These are phyloP conservation scores for Penicillium sp. DNA, from an alignment of 2,329 filamentous ascomycete species.

Conservation along the genomic window DNA sequence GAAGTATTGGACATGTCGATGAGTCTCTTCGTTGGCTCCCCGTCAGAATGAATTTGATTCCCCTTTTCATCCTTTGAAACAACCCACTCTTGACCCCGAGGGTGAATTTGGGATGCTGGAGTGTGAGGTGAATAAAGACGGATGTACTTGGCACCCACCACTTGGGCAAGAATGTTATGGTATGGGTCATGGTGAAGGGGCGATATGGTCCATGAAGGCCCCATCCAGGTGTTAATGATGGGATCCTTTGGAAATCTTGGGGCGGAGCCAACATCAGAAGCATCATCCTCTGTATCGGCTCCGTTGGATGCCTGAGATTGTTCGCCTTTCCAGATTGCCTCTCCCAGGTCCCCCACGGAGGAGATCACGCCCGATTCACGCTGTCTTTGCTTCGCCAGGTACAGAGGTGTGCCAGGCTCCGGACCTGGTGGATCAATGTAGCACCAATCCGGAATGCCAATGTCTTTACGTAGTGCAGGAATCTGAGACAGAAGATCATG, in stretches of 20 bases:
- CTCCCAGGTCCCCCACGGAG: no score
- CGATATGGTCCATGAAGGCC: slow-evolving; percentile 79
- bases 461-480: slow-evolving; percentile 67
- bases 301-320: neutral
- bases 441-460: slow-evolving; percentile 77
- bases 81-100: slow-evolving; percentile 34
- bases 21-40: slow-evolving; percentile 13
- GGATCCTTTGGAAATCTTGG: slow-evolving; percentile 44
- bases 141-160: slow-evolving; percentile 88
- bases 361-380: slow-evolving; percentile 9
- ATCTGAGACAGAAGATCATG: slow-evolving; percentile 83
- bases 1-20: slow-evolving; percentile 95
- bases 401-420: slow-evolving; percentile 46
- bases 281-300: slow-evolving; percentile 1
- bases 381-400: slow-evolving; percentile 32
- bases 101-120: slow-evolving; percentile 41
- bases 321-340: no score
- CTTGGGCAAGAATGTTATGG: slow-evolving; percentile 85
- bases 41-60: neutral
- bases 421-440: slow-evolving; percentile 60
- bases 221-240: slow-evolving; percentile 86
- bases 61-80: slow-evolving; percentile 11
- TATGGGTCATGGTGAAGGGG: slow-evolving; percentile 92
- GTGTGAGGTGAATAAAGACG: slow-evolving; percentile 70
- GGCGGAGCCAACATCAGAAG: slow-evolving; percentile 8